Conservation (phyloP, 2,329 filamentous ascomycete genomes). For the Phoma sp. region DNA sequence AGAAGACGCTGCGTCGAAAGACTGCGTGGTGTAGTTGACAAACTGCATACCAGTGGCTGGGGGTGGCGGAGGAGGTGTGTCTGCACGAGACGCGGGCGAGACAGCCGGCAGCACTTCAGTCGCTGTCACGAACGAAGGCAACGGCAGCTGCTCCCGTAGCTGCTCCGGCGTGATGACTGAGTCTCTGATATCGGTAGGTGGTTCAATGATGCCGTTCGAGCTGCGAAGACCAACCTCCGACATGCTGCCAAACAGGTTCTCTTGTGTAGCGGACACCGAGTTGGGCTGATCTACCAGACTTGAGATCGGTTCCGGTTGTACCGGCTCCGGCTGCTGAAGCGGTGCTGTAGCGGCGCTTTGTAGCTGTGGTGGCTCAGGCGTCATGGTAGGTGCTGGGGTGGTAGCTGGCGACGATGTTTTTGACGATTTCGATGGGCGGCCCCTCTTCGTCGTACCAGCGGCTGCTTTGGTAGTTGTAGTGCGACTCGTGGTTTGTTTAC, state of each 20-base stretch:
- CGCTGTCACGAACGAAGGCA: slow-evolving; percentile 38
- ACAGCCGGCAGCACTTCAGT: slow-evolving; percentile 27
- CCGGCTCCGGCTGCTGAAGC: slow-evolving; percentile 40
- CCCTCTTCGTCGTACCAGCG: slow-evolving; percentile 32
- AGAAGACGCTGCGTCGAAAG: slow-evolving; percentile 20
- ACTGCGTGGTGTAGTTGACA: slow-evolving; percentile 38
- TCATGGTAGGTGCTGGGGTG: slow-evolving; percentile 46
- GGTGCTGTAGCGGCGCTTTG: slow-evolving; percentile 29
- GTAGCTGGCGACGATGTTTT: slow-evolving; percentile 45
- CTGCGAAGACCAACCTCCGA: slow-evolving; percentile 23
- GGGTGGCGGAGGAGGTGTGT: slow-evolving; percentile 48
- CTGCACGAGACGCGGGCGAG: slow-evolving; percentile 41
- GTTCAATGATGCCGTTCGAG: slow-evolving; percentile 29
- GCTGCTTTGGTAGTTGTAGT: slow-evolving; percentile 20
- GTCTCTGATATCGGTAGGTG: slow-evolving; percentile 39
- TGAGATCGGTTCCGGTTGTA: slow-evolving; percentile 19
- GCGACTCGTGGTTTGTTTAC: slow-evolving; percentile 32
- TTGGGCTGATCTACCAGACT: slow-evolving; percentile 10
- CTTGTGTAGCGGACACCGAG: neutral
- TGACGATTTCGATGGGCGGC: slow-evolving; percentile 32
- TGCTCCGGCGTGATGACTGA: slow-evolving; percentile 45
- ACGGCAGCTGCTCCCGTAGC: slow-evolving; percentile 45
- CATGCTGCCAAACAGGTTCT: neutral
- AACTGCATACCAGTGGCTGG: slow-evolving; percentile 42
- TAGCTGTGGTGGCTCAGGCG: slow-evolving; percentile 34